These are phyloP conservation scores for Garcia nutans DNA, from an alignment of 345 rosid species.

Conservation along the genomic window DNA sequence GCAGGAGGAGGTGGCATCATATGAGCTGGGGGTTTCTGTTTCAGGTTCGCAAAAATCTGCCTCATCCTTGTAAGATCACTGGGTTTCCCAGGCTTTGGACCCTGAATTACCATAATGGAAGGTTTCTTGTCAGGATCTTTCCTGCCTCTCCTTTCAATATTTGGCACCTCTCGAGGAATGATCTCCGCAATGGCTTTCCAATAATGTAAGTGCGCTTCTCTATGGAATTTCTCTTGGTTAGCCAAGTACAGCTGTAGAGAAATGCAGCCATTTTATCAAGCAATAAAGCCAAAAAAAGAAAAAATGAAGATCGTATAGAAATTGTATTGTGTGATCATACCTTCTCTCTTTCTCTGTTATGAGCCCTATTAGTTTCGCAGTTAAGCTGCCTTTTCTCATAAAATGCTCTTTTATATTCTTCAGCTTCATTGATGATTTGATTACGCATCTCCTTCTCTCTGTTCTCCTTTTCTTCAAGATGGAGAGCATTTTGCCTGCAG, in stretches of 20 bases:
- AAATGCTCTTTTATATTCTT: conserved; percentile 69
- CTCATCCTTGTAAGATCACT: conserved; percentile 86
- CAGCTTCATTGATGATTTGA: conserved; percentile 86
- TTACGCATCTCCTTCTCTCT: conserved; percentile 89
- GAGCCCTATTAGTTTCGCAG: conserved; percentile 67
- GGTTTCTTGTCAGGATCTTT: conserved; percentile 78
- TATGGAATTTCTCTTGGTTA: conserved; percentile 92
- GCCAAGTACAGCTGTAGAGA: conserved; percentile 60
- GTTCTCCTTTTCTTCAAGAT: conserved; percentile 92
- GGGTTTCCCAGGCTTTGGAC: conserved; percentile 95
- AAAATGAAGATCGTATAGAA: not conserved
- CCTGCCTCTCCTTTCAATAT: conserved; percentile 75
- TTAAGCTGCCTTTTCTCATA: conserved; percentile 75
- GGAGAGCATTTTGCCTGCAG: conserved; percentile 70
- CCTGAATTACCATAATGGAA: conserved; percentile 61
- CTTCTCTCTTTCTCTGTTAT: conserved; percentile 93
- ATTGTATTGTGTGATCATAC: conserved; percentile 11
- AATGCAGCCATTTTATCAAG: not conserved
- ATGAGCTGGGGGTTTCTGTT: conserved; percentile 82
- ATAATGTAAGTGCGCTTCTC: conserved; percentile 82
- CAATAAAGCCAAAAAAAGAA: not conserved
- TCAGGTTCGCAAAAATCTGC: conserved; percentile 73
- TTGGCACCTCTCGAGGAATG: conserved; percentile 85
- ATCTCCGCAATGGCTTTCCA: conserved; percentile 95
- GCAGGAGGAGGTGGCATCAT: conserved; percentile 81